These are phyloP conservation scores for Penicillium sp. DNA, from an alignment of 2,329 filamentous ascomycete species.

Conservation along the genomic window DNA sequence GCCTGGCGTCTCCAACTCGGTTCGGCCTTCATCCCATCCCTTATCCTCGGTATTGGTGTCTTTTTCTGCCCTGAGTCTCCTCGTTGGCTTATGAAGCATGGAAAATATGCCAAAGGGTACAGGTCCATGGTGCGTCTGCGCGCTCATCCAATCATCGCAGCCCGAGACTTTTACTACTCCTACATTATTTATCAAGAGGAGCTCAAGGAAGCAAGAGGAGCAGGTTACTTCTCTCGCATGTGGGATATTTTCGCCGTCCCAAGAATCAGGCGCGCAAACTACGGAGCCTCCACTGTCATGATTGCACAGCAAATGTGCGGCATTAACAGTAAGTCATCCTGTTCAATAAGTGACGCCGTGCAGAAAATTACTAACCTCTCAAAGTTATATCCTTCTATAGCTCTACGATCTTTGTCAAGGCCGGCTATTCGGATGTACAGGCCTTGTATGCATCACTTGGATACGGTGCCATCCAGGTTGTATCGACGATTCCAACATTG, in stretches of 20 bases:
- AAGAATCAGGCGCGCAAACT: slow-evolving; percentile 60
- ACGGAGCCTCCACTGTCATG: slow-evolving; percentile 78
- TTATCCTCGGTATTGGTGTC: slow-evolving; percentile 49
- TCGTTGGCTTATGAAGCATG: slow-evolving; percentile 29
- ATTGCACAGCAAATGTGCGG: slow-evolving; percentile 71
- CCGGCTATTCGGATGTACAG: slow-evolving; percentile 56
- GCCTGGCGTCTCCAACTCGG: slow-evolving; percentile 65
- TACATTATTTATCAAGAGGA: slow-evolving; percentile 53
- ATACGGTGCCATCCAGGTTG: slow-evolving; percentile 64
- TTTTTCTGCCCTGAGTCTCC: slow-evolving; percentile 31
- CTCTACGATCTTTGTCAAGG: slow-evolving; percentile 56
- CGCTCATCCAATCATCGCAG: slow-evolving; percentile 44
- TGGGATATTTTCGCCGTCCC: slow-evolving; percentile 49
- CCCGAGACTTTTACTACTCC: slow-evolving; percentile 64
- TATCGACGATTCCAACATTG: slow-evolving; percentile 62
- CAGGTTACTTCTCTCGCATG: slow-evolving; percentile 63
- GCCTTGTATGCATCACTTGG: slow-evolving; percentile 64
- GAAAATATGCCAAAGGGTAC: slow-evolving; percentile 14
- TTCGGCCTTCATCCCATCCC: slow-evolving; percentile 64
- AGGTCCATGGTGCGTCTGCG: slow-evolving; percentile 21
- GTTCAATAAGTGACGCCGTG: slow-evolving; percentile 44
- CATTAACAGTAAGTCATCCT: slow-evolving; percentile 33
- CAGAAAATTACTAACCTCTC: slow-evolving; percentile 37
- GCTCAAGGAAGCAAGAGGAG: slow-evolving; percentile 40
- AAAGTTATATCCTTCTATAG: slow-evolving; percentile 69